These are phyloP conservation scores for Bipolaris cookei DNA, from an alignment of 2,329 filamentous ascomycete genomes.

Conservation along the genomic window DNA sequence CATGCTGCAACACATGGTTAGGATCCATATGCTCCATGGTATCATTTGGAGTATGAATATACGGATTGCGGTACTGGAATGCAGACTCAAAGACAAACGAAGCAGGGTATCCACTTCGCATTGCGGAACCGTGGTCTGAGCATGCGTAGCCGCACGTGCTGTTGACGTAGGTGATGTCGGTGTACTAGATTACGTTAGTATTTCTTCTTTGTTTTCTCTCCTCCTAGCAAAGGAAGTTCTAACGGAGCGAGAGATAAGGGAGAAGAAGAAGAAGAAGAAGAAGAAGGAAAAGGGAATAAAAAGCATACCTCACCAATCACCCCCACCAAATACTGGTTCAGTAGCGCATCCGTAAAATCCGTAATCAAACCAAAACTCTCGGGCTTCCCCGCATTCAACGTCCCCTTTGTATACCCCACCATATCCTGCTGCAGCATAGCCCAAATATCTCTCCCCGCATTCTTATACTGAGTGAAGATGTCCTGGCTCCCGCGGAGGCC, in stretches of 20 bases:
- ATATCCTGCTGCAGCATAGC: conserved; percentile 99
- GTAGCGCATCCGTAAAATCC: conserved; percentile 79
- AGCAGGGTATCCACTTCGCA: conserved; percentile 73
- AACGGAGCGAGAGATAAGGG: too few relatives aligned
- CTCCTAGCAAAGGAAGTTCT: too few relatives aligned
- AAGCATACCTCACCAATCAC: conserved; percentile 63
- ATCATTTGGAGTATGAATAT: conserved; percentile 73
- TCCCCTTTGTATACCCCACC: conserved; percentile 73
- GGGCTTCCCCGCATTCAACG: conserved; percentile 52
- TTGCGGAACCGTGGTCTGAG: conserved; percentile 74
- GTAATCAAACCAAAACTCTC: conserved; percentile 91
- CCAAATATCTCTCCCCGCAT: conserved; percentile 75
- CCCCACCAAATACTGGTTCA: conserved; percentile 87
- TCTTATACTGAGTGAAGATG: conserved; percentile 81
- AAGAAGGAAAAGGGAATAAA: neutral
- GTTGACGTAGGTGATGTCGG: conserved; percentile 80
- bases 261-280: neutral
- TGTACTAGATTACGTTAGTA: conserved; percentile 65
- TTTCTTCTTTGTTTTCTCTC: neutral
- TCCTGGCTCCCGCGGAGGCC: conserved; percentile 86
- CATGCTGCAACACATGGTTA: conserved; percentile 88
- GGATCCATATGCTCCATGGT: conserved; percentile 73
- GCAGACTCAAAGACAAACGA: conserved; percentile 76
- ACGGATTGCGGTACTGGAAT: conserved; percentile 65
- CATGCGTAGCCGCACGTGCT: conserved; percentile 89